Conservation (phyloP, 2,329 filamentous ascomycete species). For the Paraphoma chrysanthemicola region DNA sequence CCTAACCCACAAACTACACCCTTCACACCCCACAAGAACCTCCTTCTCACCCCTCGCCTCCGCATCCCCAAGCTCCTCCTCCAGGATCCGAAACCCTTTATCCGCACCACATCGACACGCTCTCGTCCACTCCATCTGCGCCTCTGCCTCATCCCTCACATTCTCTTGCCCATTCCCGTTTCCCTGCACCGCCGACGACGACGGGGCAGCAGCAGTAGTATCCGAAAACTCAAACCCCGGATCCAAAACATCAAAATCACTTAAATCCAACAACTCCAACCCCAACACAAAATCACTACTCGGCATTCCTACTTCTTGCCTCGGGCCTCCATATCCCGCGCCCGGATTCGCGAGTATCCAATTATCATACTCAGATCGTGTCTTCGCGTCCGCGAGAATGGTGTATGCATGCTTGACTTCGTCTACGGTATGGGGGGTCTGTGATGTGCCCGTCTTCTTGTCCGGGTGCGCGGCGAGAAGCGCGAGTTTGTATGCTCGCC, state of each 20-base stretch:
- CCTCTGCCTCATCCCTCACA: constrained; percentile 41
- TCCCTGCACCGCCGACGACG: neutral
- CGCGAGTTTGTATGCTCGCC: constrained; percentile 62
- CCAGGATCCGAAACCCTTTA: constrained; percentile 61
- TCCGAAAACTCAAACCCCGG: neutral
- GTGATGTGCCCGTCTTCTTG: constrained; percentile 45
- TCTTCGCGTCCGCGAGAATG: constrained; percentile 54
- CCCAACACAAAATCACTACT: constrained; percentile 51
- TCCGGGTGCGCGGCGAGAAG: constrained; percentile 67
- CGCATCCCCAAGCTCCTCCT: constrained; percentile 61
- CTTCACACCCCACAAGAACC: constrained; percentile 65
- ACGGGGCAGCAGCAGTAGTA: too few species aligned
- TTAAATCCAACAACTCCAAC: constrained; percentile 64
- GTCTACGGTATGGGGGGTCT: constrained; percentile 56
- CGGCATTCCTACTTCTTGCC: constrained; percentile 4
- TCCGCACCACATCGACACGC: constrained; percentile 66
- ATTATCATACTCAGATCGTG: constrained; percentile 53
- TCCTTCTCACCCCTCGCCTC: constrained; percentile 62
- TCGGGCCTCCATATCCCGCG: too few species aligned
- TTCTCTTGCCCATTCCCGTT: constrained; percentile 16
- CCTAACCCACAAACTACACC: constrained; percentile 69
- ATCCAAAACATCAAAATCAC: constrained; percentile 50
- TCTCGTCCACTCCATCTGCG: constrained; percentile 55
- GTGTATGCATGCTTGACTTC: constrained; percentile 66
- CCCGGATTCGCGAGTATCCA: constrained; percentile 19